Evolutionary conservation across 1,139 yeast species (phyloP).

Genomic region (Pneumocystis murina): DNA sequence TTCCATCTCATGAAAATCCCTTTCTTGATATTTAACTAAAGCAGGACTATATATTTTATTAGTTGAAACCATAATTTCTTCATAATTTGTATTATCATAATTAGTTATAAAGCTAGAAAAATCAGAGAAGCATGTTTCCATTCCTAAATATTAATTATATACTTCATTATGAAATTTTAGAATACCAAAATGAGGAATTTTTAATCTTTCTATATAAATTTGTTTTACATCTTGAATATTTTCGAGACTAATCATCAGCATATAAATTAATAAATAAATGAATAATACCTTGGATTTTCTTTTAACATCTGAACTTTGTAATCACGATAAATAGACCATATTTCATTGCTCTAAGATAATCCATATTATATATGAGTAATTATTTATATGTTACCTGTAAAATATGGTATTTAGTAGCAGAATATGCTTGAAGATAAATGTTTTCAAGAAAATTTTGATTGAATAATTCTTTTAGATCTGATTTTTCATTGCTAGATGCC

Average conservation of each 20-base stretch:
- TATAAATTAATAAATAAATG: conserved; percentile 8
- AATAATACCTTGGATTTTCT: not conserved
- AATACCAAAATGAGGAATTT: conserved; percentile 31
- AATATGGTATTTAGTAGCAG: conserved; percentile 27
- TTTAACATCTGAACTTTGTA: conserved; percentile 1
- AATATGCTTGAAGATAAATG: conserved; percentile 16
- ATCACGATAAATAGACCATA: conserved; percentile 26
- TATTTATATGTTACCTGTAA: conserved; percentile 15
- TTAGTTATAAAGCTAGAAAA: conserved; percentile 33
- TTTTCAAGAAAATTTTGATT: conserved; percentile 6
- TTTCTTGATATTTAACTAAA: conserved; percentile 17
- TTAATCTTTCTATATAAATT: conserved; percentile 27
- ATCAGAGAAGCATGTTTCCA: conserved; percentile 32
- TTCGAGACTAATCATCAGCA: conserved; percentile 6
- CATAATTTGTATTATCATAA: conserved; percentile 25
- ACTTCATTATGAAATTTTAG: conserved; percentile 31
- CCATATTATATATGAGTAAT: not conserved
- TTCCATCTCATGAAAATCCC: conserved; percentile 17
- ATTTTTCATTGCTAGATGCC: conserved; percentile 14
- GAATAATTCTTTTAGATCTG: conserved; percentile 6
- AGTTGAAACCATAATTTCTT: conserved; percentile 28
- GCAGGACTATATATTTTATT: conserved; percentile 27
- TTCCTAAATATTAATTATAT: conserved; percentile 25
- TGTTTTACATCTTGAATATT: conserved; percentile 17
- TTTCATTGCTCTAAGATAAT: conserved; percentile 18